These are phyloP conservation scores for Bruguiera sexangula DNA, from an alignment of 345 rosid species.

Conservation along the genomic window DNA sequence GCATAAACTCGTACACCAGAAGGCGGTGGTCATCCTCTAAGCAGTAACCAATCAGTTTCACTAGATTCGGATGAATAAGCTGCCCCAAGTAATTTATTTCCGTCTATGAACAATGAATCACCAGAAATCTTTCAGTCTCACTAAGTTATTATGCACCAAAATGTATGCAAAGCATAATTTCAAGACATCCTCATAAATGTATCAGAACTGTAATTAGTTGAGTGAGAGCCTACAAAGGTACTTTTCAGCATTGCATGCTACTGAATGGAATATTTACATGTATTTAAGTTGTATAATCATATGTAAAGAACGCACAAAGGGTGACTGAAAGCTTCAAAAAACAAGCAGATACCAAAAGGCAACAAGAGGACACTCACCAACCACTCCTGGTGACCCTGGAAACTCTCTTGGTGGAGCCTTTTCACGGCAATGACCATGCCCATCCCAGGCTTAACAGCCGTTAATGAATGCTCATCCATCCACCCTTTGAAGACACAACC, in stretches of 20 bases:
- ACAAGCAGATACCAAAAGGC: not conserved
- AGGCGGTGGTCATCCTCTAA: slow-evolving; percentile 33
- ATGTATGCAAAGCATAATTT: not conserved
- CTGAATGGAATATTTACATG: not conserved
- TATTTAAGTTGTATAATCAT: not conserved
- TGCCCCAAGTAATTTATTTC: slow-evolving; percentile 35
- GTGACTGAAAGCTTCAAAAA: not conserved
- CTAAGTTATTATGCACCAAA: not conserved
- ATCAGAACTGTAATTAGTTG: not conserved
- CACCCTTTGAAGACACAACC: slow-evolving; percentile 39
- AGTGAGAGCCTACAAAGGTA: not conserved
- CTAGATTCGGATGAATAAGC: slow-evolving; percentile 31
- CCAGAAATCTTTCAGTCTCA: not conserved
- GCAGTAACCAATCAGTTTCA: slow-evolving; percentile 31
- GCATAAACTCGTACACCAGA: slow-evolving; percentile 33
- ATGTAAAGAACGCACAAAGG: not conserved
- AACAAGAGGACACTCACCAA: slow-evolving; percentile 18
- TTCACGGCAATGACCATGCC: slow-evolving; percentile 35
- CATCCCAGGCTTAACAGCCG: slow-evolving; percentile 26
- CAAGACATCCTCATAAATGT: not conserved
- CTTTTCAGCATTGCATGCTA: not conserved
- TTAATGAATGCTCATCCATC: slow-evolving; percentile 29
- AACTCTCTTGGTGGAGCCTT: slow-evolving; percentile 32
- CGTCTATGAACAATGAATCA: slow-evolving; percentile 10
- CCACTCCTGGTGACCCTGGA: slow-evolving; percentile 40